phyloP scores from a whole-genome alignment of 1,139 yeast genomes.

The Casaregolazyma lundiana region DNA sequence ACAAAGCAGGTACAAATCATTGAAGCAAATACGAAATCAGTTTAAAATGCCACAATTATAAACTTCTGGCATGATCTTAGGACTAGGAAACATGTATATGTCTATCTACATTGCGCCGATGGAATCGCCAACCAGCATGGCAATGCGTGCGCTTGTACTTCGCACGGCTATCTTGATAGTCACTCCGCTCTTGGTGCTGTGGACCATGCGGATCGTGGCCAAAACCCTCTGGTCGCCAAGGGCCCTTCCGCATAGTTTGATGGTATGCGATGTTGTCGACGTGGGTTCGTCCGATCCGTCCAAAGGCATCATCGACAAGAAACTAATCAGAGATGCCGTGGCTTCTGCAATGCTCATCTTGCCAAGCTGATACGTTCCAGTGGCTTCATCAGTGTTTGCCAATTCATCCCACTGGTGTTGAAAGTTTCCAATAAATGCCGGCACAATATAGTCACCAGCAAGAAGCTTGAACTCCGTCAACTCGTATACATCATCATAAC shows the following conservation, averaged over 20 bases:
- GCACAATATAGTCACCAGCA: conserved; percentile 79
- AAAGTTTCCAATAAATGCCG: conserved; percentile 76
- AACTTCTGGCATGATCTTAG: not conserved
- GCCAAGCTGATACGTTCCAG: conserved; percentile 56
- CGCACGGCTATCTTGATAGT: conserved; percentile 74
- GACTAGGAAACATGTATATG: not conserved
- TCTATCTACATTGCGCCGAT: conserved; percentile 20
- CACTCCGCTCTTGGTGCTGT: conserved; percentile 63
- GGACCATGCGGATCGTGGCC: conserved; percentile 65
- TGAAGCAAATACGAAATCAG: too few species aligned
- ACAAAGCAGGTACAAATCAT: too few species aligned
- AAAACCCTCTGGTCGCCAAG: conserved; percentile 70
- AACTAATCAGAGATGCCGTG: conserved; percentile 40
- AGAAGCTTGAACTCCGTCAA: conserved; percentile 71
- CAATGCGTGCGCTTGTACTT: conserved; percentile 46
- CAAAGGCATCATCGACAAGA: conserved; percentile 62
- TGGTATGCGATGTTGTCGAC: conserved; percentile 55
- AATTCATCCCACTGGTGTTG: conserved; percentile 71
- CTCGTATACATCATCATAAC: conserved; percentile 90
- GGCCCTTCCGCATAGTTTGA: conserved; percentile 82
- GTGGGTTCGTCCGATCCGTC: conserved; percentile 72
- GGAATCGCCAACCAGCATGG: conserved; percentile 31
- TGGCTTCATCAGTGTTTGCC: conserved; percentile 44
- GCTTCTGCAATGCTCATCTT: conserved; percentile 45
- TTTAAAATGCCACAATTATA: too few species aligned